Evolutionary conservation across 2,329 filamentous ascomycete species (phyloP).

Genomic region (Diplodia corticola): DNA sequence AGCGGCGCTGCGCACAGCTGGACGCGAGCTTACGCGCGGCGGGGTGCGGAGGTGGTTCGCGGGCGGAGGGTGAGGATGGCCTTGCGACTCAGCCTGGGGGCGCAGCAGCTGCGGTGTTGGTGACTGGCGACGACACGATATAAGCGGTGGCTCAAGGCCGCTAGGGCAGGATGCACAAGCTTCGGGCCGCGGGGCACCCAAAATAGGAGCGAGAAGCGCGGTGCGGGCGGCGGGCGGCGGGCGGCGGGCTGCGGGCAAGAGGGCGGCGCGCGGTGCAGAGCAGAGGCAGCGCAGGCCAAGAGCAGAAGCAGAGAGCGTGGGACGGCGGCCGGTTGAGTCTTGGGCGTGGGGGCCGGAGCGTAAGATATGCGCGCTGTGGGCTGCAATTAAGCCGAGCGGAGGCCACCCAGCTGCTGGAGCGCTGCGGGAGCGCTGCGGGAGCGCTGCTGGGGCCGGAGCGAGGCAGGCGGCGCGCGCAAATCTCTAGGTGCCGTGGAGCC

Average conservation of each 20-base stretch:
- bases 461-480: slow-evolving; percentile 9
- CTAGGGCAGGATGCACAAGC: slow-evolving; percentile 19
- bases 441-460: neutral
- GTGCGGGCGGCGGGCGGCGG: neutral
- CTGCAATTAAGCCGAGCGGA: slow-evolving; percentile 15
- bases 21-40: slow-evolving; percentile 21
- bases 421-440: neutral
- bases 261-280: neutral
- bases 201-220: slow-evolving; percentile 16
- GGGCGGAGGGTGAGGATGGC: slow-evolving; percentile 21
- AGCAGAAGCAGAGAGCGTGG: neutral
- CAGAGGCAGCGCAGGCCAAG: slow-evolving; percentile 8
- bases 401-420: neutral
- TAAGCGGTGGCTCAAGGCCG: slow-evolving; percentile 13
- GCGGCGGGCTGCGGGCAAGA: neutral
- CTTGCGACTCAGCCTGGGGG: slow-evolving; percentile 24
- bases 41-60: slow-evolving; percentile 6
- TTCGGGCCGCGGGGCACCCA: slow-evolving; percentile 13
- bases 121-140: slow-evolving; percentile 16
- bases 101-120: slow-evolving; percentile 19
- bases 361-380: slow-evolving; percentile 17
- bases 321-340: slow-evolving; percentile 1
- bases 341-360: slow-evolving; percentile 14
- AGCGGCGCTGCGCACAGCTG: slow-evolving; percentile 14
- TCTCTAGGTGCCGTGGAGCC: neutral